Evolutionary conservation across 1,284 basidiomycete species (phyloP).

Genomic region (Ganoderma leucocontextum): DNA sequence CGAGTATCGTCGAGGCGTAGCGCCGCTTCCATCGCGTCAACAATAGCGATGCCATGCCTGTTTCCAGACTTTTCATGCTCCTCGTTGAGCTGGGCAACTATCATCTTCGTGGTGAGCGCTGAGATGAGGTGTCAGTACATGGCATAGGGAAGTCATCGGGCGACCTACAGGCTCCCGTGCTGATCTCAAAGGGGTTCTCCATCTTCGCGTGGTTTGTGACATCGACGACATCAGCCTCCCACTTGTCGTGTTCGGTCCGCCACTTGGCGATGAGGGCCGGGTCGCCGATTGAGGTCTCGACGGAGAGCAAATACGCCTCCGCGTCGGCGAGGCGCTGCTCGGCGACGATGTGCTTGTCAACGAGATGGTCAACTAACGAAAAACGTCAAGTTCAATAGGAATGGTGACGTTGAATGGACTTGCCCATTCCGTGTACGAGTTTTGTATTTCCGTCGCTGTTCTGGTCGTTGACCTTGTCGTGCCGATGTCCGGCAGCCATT

Average conservation of each 20-base stretch:
- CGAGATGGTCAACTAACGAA: background rate
- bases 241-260: background rate
- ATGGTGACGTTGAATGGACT: background rate
- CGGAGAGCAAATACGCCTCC: background rate
- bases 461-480: constrained; percentile 36
- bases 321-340: background rate
- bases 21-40: background rate
- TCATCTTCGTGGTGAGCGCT: background rate
- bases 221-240: background rate
- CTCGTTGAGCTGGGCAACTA: background rate
- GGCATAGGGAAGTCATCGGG: background rate
- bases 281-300: background rate
- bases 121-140: background rate
- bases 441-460: background rate
- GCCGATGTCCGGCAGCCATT: constrained; percentile 33
- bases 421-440: background rate
- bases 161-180: background rate
- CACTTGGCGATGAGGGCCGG: background rate
- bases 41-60: background rate
- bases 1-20: background rate
- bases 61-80: background rate
- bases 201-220: background rate
- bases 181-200: background rate
- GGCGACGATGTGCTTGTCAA: background rate
- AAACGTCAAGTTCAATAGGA: background rate